Base-by-base conservation (phyloP, 805 yeast species). In the Wickerhamiella kurtzmanii region DNA sequence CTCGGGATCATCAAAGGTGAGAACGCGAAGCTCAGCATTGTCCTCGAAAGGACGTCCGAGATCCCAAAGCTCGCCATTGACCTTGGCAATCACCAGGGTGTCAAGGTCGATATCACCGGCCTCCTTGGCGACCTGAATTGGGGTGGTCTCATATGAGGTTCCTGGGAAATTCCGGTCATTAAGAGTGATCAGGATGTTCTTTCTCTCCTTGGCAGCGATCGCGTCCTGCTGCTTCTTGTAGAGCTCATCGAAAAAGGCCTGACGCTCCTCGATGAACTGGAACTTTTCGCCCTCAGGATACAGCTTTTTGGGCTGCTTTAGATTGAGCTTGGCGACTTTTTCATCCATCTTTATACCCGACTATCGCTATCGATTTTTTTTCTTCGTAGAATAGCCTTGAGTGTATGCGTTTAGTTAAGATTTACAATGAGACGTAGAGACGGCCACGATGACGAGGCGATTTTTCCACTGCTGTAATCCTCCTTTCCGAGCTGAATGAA, bases 11-110 rank as follows among this genome's bases (percentile, higher is more conserved):
- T 86, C 94, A 60, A 92, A 92, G 63, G 88, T 96, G 62, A 86
- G 76, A 60, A 87, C 80, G 64, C 86, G 92, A 53, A 92, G 70
- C 45, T 60, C 64, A 21, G 69, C 64, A 50, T 75, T 71, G 50
- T 76, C 82, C 68, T 92, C 98, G 45, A 92, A 71, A 21, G 96
- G 96, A 69, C 98, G 82, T 54, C 81, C 88, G 60, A 92, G 72
- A 69, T 92, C 98, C 97, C 98, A 92, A 57, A 89, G 72, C 58
- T 75, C 72, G 49, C 94, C 95, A 62, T 92, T 75, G 47, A 89
- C 94, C 66, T 86, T 87, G 50, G 97, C 75, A 56, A 92, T 87
- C 54, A 92, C 86, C 58, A 84, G 83, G 68, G 86, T 81, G 55
- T 92, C 97, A 43, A 79, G 72, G 62, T 89, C 82, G 8, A 95